Base-by-base conservation (phyloP, 2,329 filamentous ascomycete species). In the Neopestalotiopsis rosae region DNA sequence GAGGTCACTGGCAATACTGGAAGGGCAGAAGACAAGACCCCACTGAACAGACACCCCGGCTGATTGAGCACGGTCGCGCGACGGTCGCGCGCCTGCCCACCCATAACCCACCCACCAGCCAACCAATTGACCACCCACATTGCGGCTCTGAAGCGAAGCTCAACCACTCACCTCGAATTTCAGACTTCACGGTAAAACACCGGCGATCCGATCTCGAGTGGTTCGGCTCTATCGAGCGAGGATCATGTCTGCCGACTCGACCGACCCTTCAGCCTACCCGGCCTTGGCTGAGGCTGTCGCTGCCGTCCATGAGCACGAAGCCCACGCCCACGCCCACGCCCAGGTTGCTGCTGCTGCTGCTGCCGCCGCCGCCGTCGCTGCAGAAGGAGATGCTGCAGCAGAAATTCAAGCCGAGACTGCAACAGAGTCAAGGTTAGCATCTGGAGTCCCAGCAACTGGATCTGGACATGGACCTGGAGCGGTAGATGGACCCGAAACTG, bases 201-300 rank as follows among this genome's bases (percentile, higher is more conserved):
- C 59, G 59, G 59, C 59, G 28, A 34, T 61, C 59, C 45, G 34
- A 38, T 61, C 59, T 61, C 59, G 34, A 61, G 59, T 61, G 59
- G 59, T 61, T 61, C 32, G 28, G 34, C n/a, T 30, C 57, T 59
- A 14, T 32, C 28, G 14, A 34, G 28, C 57, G n/a, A 30, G 59
- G n/a, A 61, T 34, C 32, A 61, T 61, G 59, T 61, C 59, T 61
- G 59, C 28, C 59, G 59, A 61, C 17, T 61, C 59, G 59, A 61
- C 30, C 17, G 59, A 61, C 59, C 59, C 32, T 34, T 61, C 59
- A 34, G 62, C 56, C 57, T 68, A 68, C 24, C 62, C 67, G 42
- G 63, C 24, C 59, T 45, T 65, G 61, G 67, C 58, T 61, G 67
- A 68, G 30, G 52, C 42, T 61, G 62, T 64, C 56, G 59, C 30